Evolutionary conservation across 2,329 filamentous ascomycete species (phyloP).

Genomic region (Ophioceras dolichostomum): DNA sequence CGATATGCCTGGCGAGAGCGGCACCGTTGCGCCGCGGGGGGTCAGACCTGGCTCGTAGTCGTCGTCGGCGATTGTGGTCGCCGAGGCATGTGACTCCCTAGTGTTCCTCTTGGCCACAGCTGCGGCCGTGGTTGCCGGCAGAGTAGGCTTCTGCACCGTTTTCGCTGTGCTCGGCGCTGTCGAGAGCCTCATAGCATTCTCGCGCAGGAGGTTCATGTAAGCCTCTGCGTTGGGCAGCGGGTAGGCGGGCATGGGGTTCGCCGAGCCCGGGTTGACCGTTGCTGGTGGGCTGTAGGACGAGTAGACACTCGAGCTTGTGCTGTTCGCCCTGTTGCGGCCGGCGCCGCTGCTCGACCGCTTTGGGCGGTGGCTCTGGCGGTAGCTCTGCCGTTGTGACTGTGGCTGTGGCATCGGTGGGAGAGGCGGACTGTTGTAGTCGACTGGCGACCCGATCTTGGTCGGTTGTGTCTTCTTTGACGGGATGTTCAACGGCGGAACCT

Average conservation of each 20-base stretch:
- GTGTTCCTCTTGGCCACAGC: slow-evolving; percentile 1
- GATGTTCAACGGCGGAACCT: slow-evolving; percentile 6
- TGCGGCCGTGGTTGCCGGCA: too few relatives aligned
- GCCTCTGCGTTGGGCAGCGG: slow-evolving; percentile 3
- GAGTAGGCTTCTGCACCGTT: too few relatives aligned
- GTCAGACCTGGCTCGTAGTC: neutral
- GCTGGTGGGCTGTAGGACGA: slow-evolving; percentile 18
- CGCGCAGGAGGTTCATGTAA: slow-evolving; percentile 1
- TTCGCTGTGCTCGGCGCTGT: too few relatives aligned
- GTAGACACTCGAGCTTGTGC: slow-evolving; percentile 21
- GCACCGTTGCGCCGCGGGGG: too few relatives aligned
- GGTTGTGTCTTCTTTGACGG: slow-evolving; percentile 13
- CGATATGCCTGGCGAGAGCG: slow-evolving; percentile 14
- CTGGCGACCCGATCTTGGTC: slow-evolving; percentile 13
- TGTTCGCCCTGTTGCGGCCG: slow-evolving; percentile 10
- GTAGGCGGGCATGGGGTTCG: slow-evolving; percentile 8
- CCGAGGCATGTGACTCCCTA: slow-evolving; percentile 18
- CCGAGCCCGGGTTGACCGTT: slow-evolving; percentile 6
- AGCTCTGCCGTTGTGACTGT: too few relatives aligned
- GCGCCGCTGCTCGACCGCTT: slow-evolving; percentile 7
- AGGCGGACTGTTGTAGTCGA: slow-evolving; percentile 11
- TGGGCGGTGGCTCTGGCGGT: too few relatives aligned
- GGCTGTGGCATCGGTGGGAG: too few relatives aligned
- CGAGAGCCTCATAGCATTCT: too few relatives aligned
- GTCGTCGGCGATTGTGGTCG: slow-evolving; percentile 18